Percentiles rank a stretch among this genome's conserved stretches.
Conservation (phyloP, 2,329 filamentous ascomycete species). For the Drechslerella dactyloides region DNA sequence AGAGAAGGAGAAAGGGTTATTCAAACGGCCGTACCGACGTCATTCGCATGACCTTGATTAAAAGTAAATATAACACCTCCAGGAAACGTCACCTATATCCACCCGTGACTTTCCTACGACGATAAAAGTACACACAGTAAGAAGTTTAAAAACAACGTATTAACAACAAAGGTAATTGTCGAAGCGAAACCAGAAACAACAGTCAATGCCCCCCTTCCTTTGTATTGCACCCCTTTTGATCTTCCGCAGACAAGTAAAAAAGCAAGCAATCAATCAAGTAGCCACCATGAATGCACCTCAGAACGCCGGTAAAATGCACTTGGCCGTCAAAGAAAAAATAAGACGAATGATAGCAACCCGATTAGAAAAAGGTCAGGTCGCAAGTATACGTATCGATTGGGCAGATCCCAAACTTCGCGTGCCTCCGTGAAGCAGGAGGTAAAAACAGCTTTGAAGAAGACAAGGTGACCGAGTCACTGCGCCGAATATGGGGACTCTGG, state of each 20-base stretch:
- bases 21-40: background rate
- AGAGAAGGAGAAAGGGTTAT: background rate
- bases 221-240: background rate
- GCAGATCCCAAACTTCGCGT: background rate
- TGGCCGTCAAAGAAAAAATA: background rate
- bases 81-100: background rate
- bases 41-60: background rate
- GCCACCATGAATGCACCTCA: background rate
- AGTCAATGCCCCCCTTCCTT: conserved; percentile 1
- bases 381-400: background rate
- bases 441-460: no score
- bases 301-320: conserved; percentile 9
- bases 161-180: background rate
- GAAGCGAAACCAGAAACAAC: background rate
- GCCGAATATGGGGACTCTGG: no score
- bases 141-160: background rate
- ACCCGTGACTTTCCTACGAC: background rate
- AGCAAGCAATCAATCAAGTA: background rate
- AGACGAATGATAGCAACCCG: background rate
- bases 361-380: background rate
- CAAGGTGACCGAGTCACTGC: no score
- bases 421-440: no score
- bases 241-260: background rate
- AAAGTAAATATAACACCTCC: background rate
- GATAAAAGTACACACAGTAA: background rate